These are phyloP conservation scores for Eucalyptus pauciflora DNA, from an alignment of 345 rosid genomes.

Conservation along the genomic window DNA sequence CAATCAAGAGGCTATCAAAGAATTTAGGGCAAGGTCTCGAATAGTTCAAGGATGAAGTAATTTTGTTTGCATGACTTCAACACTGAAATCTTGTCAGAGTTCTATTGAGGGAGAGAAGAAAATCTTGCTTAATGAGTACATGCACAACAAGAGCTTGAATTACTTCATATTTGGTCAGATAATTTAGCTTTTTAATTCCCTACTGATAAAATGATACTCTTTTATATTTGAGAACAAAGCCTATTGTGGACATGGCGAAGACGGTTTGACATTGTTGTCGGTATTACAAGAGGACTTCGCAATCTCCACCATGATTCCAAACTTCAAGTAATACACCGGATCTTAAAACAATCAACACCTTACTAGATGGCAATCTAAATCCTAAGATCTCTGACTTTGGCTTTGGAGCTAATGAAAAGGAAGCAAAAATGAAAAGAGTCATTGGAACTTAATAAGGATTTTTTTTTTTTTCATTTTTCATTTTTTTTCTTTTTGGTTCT, in stretches of 20 bases:
- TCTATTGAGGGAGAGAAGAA: slow-evolving; percentile 14
- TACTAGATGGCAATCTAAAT: no score
- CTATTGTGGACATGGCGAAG: slow-evolving; percentile 9
- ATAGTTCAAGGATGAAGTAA: slow-evolving; percentile 23
- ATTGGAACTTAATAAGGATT: no score
- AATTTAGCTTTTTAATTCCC: neutral
- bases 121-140: slow-evolving; percentile 20
- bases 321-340: no score
- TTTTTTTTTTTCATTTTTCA: no score
- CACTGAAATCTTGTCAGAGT: slow-evolving; percentile 44
- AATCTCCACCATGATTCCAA: no score
- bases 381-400: no score
- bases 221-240: neutral
- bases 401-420: no score
- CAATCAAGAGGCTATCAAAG: slow-evolving; percentile 32
- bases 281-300: no score
- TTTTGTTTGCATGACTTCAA: slow-evolving; percentile 32
- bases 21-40: slow-evolving; percentile 25
- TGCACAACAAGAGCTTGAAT: slow-evolving; percentile 24
- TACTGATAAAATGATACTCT: neutral
- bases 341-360: no score
- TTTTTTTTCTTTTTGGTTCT: no score
- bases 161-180: slow-evolving; percentile 31
- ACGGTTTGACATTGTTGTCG: slow-evolving; percentile 1
- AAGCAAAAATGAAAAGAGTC: no score